Base-by-base conservation (phyloP, 2,329 filamentous ascomycete species). In the Fusarium globosum region DNA sequence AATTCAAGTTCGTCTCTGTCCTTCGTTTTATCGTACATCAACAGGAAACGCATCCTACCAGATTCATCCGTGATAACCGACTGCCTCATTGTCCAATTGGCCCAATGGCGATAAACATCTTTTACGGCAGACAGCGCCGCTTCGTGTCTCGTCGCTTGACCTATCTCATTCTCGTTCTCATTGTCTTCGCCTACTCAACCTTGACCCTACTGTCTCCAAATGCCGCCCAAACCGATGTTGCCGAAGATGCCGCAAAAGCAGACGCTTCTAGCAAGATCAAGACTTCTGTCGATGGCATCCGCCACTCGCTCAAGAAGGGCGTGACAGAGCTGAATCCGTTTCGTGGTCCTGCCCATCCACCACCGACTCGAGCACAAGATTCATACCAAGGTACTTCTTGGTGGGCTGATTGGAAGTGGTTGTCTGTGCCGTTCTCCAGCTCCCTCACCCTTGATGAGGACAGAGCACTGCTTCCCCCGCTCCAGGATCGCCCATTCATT, bases 351-450 rank as follows among this genome's bases (percentile, higher is more conserved):
- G 88, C 90, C 16, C 94, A 97, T 80, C 88, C 90, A 69, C 93
- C 93, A 23, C 89, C 92, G 6, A 88, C 91, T 60, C 92, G 95
- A 81, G 89, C 90, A 72, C 94, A 96, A 81, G 95, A 94, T 79
- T 93, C 92, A 10, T 91, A 89, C 79, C 93, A 92, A 56, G 93
- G 93, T 69, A 91, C 93, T 39, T 91, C 91, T 68, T 98, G 96
- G 96, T 94, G 94, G 83, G 91, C 90, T 72, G 92, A 97, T 81
- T 97, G 93, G 91, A 94, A 92, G 80, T 98, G 95, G 95, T 88
- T 94, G 77, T 93, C 93, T 69, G 84, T 84, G 60, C 94, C 95
- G 6, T 98, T 98, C 81, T 97, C 95, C 23, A 95, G 91, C 48
- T 89, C 90, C 21, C 87, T 96, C 65, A 92, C 89, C 0, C 87